phyloP scores from a whole-genome alignment of 768 basidiomycete species.

The Agrocybe praecox region DNA sequence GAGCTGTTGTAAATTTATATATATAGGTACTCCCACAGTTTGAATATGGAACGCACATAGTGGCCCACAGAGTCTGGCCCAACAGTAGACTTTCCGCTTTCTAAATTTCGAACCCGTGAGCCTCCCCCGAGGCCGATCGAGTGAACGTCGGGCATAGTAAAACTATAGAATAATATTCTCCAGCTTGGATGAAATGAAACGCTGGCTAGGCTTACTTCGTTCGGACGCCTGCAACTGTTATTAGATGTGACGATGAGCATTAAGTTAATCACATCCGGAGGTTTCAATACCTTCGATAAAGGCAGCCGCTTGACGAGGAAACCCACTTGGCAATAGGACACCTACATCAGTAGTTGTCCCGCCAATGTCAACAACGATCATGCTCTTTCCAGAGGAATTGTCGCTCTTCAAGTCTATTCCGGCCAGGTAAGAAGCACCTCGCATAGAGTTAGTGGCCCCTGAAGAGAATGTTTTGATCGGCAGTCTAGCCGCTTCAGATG shows the following conservation, averaged over 20 bases:
- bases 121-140: slow-evolving; percentile 70
- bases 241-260: background rate
- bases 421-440: slow-evolving; percentile 64
- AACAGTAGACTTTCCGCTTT: slow-evolving; percentile 44
- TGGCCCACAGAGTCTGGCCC: slow-evolving; percentile 73
- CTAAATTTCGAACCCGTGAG: slow-evolving; percentile 44
- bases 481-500: slow-evolving; percentile 49
- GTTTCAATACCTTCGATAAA: slow-evolving; percentile 49
- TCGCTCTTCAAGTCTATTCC: slow-evolving; percentile 27
- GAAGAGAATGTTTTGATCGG: slow-evolving; percentile 66
- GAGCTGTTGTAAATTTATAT: slow-evolving; percentile 15
- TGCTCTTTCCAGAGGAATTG: slow-evolving; percentile 24
- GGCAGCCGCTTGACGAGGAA: slow-evolving; percentile 65
- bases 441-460: slow-evolving; percentile 72
- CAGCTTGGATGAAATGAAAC: too few relatives aligned
- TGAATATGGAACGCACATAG: slow-evolving; percentile 19
- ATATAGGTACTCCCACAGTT: background rate
- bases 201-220: slow-evolving; percentile 39
- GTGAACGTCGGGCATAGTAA: slow-evolving; percentile 58
- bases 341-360: slow-evolving; percentile 71
- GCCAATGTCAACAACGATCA: slow-evolving; percentile 64
- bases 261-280: background rate
- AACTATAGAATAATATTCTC: slow-evolving; percentile 23
- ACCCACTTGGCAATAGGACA: slow-evolving; percentile 58
- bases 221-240: slow-evolving; percentile 53